These are phyloP conservation scores for Echinosophora koreensis DNA, from an alignment of 306 rosid genomes.

Conservation along the genomic window DNA sequence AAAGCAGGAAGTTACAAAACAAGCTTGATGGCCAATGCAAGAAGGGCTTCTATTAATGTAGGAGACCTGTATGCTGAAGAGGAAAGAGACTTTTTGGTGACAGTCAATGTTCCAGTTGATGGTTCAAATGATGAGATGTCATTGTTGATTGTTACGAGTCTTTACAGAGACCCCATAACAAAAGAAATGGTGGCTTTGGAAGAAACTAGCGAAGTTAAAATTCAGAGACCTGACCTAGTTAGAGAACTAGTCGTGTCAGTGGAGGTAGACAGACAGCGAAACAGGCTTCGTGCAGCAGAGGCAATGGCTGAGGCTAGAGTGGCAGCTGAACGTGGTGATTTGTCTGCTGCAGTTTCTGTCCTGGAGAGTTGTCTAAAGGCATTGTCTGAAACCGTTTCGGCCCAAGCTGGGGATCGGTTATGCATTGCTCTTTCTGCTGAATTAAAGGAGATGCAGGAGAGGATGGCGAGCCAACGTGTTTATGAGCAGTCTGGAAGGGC, in stretches of 20 bases:
- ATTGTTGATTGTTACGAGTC: constrained; percentile 67
- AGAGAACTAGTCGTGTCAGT: constrained; percentile 66
- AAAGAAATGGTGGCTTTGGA: constrained; percentile 71
- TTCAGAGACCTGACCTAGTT: constrained; percentile 66
- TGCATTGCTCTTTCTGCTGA: constrained; percentile 76
- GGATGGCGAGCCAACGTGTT: constrained; percentile 83
- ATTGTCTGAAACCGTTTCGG: constrained; percentile 77
- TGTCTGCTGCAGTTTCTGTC: constrained; percentile 81
- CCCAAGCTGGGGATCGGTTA: constrained; percentile 68
- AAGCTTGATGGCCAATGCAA: constrained; percentile 58
- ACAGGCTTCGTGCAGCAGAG: constrained; percentile 81
- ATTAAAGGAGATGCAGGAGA: constrained; percentile 91
- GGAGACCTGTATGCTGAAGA: constrained; percentile 97
- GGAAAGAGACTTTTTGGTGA: constrained; percentile 89
- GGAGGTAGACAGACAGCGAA: constrained; percentile 92
- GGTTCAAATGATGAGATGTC: constrained; percentile 64
- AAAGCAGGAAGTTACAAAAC: constrained; percentile 86
- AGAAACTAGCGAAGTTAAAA: constrained; percentile 67
- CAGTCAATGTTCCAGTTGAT: constrained; percentile 76
- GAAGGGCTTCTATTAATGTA: constrained; percentile 66
- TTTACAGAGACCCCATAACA: constrained; percentile 73
- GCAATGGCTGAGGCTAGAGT: constrained; percentile 88
- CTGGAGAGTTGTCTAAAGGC: constrained; percentile 69
- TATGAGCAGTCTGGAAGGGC: constrained; percentile 98
- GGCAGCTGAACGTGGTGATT: constrained; percentile 78